Conservation (phyloP, 176 grass and related monocot genomes). For the Rhynchospora breviuscula region DNA sequence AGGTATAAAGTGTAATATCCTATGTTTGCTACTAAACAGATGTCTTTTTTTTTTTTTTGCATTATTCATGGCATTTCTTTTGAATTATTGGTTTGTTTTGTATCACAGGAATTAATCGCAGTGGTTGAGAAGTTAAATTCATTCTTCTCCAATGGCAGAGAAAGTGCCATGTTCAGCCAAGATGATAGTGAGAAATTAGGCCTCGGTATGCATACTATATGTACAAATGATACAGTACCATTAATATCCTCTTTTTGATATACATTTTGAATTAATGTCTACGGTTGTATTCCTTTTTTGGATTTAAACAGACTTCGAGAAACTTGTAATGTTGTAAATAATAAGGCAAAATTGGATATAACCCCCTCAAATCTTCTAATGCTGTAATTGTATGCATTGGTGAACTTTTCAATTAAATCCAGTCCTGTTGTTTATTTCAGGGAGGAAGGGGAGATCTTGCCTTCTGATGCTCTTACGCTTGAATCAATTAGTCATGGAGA, state of each 20-base stretch:
- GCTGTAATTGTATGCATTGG: neutral
- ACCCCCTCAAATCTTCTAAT: no score
- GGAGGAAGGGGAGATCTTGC: conserved; percentile 70
- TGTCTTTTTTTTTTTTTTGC: neutral
- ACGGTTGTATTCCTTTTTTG: neutral
- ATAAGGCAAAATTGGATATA: no score
- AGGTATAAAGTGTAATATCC: neutral
- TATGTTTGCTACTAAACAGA: neutral
- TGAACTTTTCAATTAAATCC: neutral
- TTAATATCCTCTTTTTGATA: neutral
- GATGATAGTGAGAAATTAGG: conserved; percentile 63
- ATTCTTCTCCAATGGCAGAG: conserved; percentile 41
- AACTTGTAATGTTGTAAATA: neutral
- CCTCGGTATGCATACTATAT: conserved; percentile 41
- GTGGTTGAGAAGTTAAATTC: conserved; percentile 64
- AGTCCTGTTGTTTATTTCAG: conserved; percentile 28
- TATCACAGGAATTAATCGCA: conserved; percentile 54
- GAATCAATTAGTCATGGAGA: conserved; percentile 68
- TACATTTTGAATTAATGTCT: neutral
- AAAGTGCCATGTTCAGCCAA: conserved; percentile 51
- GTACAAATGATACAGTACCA: neutral
- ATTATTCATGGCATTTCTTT: neutral
- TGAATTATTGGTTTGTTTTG: conserved; percentile 1
- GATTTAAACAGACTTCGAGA: neutral
- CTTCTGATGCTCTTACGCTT: conserved; percentile 61